These are phyloP conservation scores for Termitomyces sp. DNA, from an alignment of 768 basidiomycete genomes.

Conservation along the genomic window DNA sequence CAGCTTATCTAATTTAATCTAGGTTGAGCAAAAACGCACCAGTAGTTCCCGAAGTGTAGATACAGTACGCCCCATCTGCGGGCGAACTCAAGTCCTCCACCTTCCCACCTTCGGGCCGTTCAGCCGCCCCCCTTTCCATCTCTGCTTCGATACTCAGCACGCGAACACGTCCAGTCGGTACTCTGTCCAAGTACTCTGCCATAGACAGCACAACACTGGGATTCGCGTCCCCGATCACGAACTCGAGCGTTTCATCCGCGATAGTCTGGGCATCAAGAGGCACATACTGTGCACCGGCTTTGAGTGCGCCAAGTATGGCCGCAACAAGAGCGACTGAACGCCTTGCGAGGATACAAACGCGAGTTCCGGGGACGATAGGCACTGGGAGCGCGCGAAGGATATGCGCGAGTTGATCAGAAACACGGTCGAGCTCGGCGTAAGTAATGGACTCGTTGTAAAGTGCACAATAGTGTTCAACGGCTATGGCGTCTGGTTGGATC, in stretches of 20 bases:
- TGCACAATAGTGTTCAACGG: slow-evolving; percentile 41
- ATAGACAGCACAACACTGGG: slow-evolving; percentile 38
- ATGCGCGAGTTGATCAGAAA: slow-evolving; percentile 40
- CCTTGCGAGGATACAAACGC: slow-evolving; percentile 51
- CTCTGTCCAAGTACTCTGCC: slow-evolving; percentile 33
- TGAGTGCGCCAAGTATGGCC: slow-evolving; percentile 49
- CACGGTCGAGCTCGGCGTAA: slow-evolving; percentile 45
- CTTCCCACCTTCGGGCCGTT: slow-evolving; percentile 24
- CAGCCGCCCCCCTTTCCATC: slow-evolving; percentile 23
- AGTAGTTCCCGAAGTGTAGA: slow-evolving; percentile 54
- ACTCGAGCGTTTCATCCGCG: slow-evolving; percentile 47
- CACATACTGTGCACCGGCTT: slow-evolving; percentile 55
- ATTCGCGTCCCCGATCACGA: slow-evolving; percentile 45
- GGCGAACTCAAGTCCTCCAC: slow-evolving; percentile 32
- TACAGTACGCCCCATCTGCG: slow-evolving; percentile 48
- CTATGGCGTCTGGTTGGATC: slow-evolving; percentile 35
- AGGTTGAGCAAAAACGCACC: background rate
- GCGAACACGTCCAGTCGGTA: slow-evolving; percentile 19
- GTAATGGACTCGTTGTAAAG: slow-evolving; percentile 35
- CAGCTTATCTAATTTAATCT: background rate
- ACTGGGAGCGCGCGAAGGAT: slow-evolving; percentile 32
- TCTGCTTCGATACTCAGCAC: slow-evolving; percentile 28
- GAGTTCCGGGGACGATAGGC: slow-evolving; percentile 39
- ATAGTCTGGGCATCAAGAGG: slow-evolving; percentile 55
- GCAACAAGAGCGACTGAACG: slow-evolving; percentile 50